These are phyloP conservation scores for Didymella glomerata DNA, from an alignment of 2,329 filamentous ascomycete genomes.

Conservation along the genomic window DNA sequence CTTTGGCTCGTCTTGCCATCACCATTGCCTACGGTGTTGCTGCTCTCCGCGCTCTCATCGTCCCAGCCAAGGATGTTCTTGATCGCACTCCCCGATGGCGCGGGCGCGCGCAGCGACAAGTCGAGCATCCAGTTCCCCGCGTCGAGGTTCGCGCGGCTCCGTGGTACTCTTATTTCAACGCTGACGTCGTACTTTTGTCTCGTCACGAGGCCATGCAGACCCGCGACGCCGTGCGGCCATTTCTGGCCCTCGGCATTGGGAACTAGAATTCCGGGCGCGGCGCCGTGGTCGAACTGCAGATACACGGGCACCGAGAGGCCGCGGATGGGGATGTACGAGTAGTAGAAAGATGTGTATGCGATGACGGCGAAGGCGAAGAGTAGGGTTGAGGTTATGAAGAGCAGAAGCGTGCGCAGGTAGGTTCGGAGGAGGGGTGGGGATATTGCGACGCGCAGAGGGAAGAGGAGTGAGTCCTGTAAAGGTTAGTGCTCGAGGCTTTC, in stretches of 20 bases:
- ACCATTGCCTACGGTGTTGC: no score
- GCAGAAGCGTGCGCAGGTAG: constrained; percentile 68
- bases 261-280: constrained; percentile 6
- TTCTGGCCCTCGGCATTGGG: constrained; percentile 19
- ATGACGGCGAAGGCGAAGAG: constrained; percentile 66
- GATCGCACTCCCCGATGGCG: constrained; percentile 1
- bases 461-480: constrained; percentile 61
- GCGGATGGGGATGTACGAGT: constrained; percentile 71
- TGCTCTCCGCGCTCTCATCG: constrained; percentile 22
- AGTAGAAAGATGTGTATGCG: constrained; percentile 74
- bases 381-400: constrained; percentile 61
- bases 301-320: constrained; percentile 69
- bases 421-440: constrained; percentile 70
- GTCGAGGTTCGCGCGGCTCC: constrained; percentile 76
- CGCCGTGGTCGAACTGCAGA: constrained; percentile 67
- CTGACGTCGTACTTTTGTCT: constrained; percentile 87
- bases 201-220: constrained; percentile 56
- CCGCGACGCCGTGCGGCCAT: constrained; percentile 62
- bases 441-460: constrained; percentile 63
- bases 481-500: constrained; percentile 18
- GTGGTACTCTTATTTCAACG: constrained; percentile 77
- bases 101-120: constrained; percentile 67
- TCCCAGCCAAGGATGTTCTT: constrained; percentile 42
- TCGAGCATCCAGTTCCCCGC: constrained; percentile 96
- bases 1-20: neutral